phyloP scores from a whole-genome alignment of 2,329 filamentous ascomycete genomes.

The Aspergillus chevalieri region DNA sequence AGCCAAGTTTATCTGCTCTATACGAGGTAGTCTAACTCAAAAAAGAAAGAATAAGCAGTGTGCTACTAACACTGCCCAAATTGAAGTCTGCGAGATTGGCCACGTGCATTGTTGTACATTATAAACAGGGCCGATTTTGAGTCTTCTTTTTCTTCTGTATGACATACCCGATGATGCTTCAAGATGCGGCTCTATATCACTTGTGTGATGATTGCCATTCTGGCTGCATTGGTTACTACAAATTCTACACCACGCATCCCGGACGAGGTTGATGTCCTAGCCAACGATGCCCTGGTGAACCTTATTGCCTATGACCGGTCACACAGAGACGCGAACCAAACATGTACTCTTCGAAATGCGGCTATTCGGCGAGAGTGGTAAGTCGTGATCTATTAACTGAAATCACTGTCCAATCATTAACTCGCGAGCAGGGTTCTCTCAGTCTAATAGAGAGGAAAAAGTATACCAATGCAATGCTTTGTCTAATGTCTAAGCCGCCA shows the following conservation, averaged over 20 bases:
- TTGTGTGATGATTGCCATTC: not conserved
- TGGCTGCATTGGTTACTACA: not conserved
- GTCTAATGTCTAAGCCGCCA: not conserved
- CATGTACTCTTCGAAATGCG: constrained; percentile 10
- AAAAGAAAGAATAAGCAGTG: too few species aligned
- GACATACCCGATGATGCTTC: not conserved
- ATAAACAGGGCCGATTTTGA: too few species aligned
- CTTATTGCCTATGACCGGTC: not conserved
- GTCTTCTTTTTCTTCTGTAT: not conserved
- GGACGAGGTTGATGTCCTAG: not conserved
- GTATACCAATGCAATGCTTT: not conserved
- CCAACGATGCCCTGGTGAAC: not conserved
- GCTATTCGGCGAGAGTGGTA: constrained; percentile 15
- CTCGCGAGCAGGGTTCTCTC: constrained; percentile 1
- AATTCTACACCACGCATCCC: not conserved
- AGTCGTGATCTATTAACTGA: not conserved
- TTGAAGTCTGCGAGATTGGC: too few species aligned
- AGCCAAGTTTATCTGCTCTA: too few species aligned
- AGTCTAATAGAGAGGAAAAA: not conserved
- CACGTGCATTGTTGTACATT: too few species aligned
- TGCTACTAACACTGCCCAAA: too few species aligned
- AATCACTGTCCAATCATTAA: not conserved
- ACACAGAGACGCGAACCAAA: not conserved
- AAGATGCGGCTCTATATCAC: not conserved
- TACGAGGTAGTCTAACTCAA: too few species aligned